Base-by-base conservation (phyloP, 2,329 filamentous ascomycete genomes). In the Mollisiaceae sp. region DNA sequence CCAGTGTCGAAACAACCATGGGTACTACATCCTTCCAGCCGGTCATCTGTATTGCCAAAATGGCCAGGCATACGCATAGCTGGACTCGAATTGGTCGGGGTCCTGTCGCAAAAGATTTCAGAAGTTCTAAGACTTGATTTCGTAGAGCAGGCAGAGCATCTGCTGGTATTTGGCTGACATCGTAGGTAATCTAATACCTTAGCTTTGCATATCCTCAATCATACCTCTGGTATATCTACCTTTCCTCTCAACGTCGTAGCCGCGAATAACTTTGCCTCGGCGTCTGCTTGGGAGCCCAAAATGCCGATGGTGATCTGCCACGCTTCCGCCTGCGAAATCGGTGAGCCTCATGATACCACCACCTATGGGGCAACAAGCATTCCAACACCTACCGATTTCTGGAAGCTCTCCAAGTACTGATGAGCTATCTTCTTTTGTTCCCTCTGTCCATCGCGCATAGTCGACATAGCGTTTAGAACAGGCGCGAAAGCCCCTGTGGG, bases 231-330 rank as follows among this genome's bases (percentile, higher is more conserved):
- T 54, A 47, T 55, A 62, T 81, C 71, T 83, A 98, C 95, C 90
- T 99, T 99, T 84, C 95, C 95, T 82, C 97, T 97, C 75, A 99
- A 83, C 60, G 95, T 99, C 56, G 94, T 98, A 65, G 95, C 95
- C 56, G 95, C 95, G 79, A 99, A 99, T 67, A 99, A 83, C 78
- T 95, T 95, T 32, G 92, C 92, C 78, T 97, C 93, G 59, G 91
- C 85, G 69, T 94, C 90, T 63, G 91, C 87, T 69, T 90, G 85
- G 59, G 92, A 91, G 78, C 97, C 92, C 68, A 99, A 82, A 69
- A 99, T 92, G 61, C 89, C 87, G 77, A 97, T 90, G 68, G 93
- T 94, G 56, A 91, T 90, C 54, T 89, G 90, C 95, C 95, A 99
- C 72, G 95, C 95, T 77, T 93, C 92, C 76, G 91, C 85, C 93